Evolutionary conservation across 164 flowering plant species (phyloP), one percentile per base, ranked within the genome.

Genomic region (Warburgia ugandensis): DNA sequence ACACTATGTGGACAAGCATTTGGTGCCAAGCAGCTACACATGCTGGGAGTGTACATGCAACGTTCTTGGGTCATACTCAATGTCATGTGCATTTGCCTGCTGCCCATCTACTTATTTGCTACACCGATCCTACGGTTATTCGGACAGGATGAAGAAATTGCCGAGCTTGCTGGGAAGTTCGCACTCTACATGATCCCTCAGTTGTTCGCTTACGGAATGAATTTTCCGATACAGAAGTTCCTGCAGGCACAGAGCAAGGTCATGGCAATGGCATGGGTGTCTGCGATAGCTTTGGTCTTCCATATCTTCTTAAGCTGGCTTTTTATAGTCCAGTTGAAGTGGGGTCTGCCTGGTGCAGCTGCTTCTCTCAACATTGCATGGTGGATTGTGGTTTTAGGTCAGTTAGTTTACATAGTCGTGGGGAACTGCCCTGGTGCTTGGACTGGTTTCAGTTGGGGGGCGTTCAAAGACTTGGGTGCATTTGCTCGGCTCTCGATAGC

Each of bases 401-500:
- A 77, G 59, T 60, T 60, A 48, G 59, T 29, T 0, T 81, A 77
- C 38, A 48, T 73, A 12, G 47, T 29, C 0, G 43, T 53, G 44
- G 83, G 83, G 12, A 62, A 73, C 50, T 67, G 71, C 46, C 69
- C 72, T 29, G 66, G 59, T 4, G 58, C 84, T 4, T 81, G 87
- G 87, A 43, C 60, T 23, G 87, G 87, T 14, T 76, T 76, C 31
- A 75, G 75, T 10, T 39, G 46, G 61, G 50, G 71, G 22, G 90
- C 90, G 1, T 83, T 83, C 47, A 44, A 50, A 28, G 77, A 69
- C 2, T 70, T 77, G 36, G 78, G 77, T 56, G 78, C 75, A 2
- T 77, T 80, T 35, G 45, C 76, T 33, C 59, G 75, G 42, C 78
- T 83, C 39, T 77, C 86, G 0, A 45, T 69, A 21, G 76, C 84